phyloP scores from a whole-genome alignment of 2,329 filamentous ascomycete genomes.

The Trichoderma atrobrunneum region DNA sequence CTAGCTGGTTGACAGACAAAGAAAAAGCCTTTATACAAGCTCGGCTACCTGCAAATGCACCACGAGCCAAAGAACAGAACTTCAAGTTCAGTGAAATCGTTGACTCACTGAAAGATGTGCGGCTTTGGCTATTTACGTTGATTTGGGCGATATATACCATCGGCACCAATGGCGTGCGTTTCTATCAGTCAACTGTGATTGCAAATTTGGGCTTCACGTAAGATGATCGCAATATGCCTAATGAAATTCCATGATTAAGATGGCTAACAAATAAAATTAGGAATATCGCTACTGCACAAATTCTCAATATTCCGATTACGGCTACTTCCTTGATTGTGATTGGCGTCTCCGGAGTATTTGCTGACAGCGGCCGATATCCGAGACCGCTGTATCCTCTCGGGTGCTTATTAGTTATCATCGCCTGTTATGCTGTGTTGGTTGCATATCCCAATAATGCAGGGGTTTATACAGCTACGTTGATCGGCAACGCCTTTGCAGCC shows the following conservation, averaged over 20 bases:
- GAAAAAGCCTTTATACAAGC: background rate
- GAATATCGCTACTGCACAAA: constrained; percentile 34
- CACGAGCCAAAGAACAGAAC: background rate
- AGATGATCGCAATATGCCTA: background rate
- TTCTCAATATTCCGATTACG: constrained; percentile 49
- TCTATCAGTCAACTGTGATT: background rate
- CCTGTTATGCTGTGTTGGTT: background rate
- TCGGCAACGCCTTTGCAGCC: background rate
- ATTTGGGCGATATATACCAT: background rate
- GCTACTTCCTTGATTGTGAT: constrained; percentile 43
- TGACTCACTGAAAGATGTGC: background rate
- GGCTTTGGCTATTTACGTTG: background rate
- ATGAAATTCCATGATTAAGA: background rate
- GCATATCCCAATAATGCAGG: background rate
- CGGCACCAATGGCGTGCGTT: background rate
- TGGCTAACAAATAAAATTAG: background rate
- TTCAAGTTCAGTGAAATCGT: background rate
- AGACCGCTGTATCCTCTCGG: constrained; percentile 43
- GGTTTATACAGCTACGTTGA: background rate
- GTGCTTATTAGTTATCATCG: constrained; percentile 31
- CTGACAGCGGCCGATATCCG: constrained; percentile 42
- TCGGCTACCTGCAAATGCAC: background rate
- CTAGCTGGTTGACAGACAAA: background rate
- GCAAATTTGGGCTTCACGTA: background rate
- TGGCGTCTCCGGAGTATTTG: constrained; percentile 39